phyloP scores from a whole-genome alignment of 108 stramenopile genomes.

The Fragilariopsis cylindrus region DNA sequence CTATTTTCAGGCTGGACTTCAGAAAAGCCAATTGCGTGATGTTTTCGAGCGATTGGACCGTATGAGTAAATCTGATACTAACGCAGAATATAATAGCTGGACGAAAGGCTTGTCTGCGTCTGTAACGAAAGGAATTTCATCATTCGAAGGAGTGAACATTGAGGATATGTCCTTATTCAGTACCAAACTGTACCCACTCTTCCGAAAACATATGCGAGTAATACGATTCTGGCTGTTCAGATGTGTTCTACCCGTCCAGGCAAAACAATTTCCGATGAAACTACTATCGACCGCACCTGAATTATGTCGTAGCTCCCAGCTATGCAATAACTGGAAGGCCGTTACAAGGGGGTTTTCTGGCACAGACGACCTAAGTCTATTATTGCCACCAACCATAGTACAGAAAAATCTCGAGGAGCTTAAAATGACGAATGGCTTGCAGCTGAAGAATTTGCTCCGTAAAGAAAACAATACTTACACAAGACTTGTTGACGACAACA shows the following conservation, averaged over 20 bases:
- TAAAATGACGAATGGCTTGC: slow-evolving; percentile 4
- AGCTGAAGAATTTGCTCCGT: neutral
- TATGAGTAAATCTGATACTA: neutral
- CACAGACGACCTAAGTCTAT: slow-evolving; percentile 3
- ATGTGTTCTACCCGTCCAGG: neutral
- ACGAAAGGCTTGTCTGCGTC: neutral
- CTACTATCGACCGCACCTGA: slow-evolving; percentile 1
- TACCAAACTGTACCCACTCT: neutral
- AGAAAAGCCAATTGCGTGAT: neutral
- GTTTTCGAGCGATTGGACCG: slow-evolving; percentile 2
- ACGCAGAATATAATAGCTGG: slow-evolving; percentile 1
- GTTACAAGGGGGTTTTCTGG: neutral
- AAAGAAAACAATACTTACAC: neutral
- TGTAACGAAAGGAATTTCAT: neutral
- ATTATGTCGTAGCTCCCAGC: neutral
- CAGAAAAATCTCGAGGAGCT: neutral
- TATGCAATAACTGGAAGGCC: neutral
- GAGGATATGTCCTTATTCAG: neutral
- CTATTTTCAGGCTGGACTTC: neutral
- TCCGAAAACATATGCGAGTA: slow-evolving; percentile 5
- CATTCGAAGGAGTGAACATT: slow-evolving; percentile 2
- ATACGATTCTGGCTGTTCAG: slow-evolving; percentile 7
- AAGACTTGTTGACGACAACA: neutral
- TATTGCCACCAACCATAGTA: slow-evolving; percentile 3
- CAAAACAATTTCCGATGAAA: neutral